Percentiles rank a stretch among this genome's conserved stretches.
These are phyloP conservation scores for Trametes villosa DNA, from an alignment of 768 basidiomycete genomes.

Conservation along the genomic window DNA sequence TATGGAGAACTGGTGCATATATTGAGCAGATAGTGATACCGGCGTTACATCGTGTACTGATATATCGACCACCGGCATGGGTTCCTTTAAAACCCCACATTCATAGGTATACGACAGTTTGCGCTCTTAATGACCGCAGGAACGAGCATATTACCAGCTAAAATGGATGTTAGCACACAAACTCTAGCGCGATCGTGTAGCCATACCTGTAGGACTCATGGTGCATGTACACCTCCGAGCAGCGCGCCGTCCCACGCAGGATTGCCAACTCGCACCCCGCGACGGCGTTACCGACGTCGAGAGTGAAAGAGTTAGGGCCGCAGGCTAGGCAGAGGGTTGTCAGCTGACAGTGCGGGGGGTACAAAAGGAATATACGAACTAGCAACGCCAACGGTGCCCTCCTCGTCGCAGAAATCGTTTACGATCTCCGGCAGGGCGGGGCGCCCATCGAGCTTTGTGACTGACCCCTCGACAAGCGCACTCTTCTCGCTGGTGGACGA, in stretches of 20 bases:
- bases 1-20: too few relatives aligned
- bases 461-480: conserved; percentile 26
- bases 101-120: too few relatives aligned
- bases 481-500: conserved; percentile 16
- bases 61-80: too few relatives aligned
- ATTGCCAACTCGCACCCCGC: conserved; percentile 37
- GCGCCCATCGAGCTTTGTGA: conserved; percentile 21
- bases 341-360: not conserved
- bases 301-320: conserved; percentile 35
- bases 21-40: too few relatives aligned
- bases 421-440: not conserved
- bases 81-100: too few relatives aligned
- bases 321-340: conserved; percentile 30
- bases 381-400: conserved; percentile 31
- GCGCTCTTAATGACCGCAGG: too few relatives aligned
- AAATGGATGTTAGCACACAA: too few relatives aligned
- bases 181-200: too few relatives aligned
- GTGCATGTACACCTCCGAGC: conserved; percentile 37
- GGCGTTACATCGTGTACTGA: too few relatives aligned
- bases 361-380: conserved; percentile 21
- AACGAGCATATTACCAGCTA: not conserved
- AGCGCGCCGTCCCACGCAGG: conserved; percentile 31
- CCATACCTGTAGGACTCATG: conserved; percentile 39
- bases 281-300: conserved; percentile 40
- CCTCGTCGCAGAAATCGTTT: not conserved